Evolutionary conservation across 1,284 basidiomycete species (phyloP).

Genomic region (Trichosporon faecale): DNA sequence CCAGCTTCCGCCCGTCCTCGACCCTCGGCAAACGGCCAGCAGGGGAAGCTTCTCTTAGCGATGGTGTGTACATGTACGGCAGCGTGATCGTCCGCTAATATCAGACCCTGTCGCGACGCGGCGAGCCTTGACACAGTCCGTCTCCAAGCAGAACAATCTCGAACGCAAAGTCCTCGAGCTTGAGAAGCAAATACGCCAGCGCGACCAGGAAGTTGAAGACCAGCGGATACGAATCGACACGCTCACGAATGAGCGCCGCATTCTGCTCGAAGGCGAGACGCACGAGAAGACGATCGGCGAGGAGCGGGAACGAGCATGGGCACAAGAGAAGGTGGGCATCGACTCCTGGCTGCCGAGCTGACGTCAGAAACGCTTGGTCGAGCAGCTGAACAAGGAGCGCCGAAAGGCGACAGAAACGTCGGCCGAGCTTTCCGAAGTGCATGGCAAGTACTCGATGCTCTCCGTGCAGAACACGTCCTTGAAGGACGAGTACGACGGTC

Average conservation of each 20-base stretch:
- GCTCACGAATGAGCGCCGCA: slow-evolving; percentile 31
- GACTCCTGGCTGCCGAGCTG: neutral
- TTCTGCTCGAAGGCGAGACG: slow-evolving; percentile 32
- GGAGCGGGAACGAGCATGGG: slow-evolving; percentile 31
- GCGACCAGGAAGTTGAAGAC: slow-evolving; percentile 30
- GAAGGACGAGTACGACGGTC: slow-evolving; percentile 20
- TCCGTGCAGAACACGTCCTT: slow-evolving; percentile 22
- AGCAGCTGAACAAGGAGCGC: neutral
- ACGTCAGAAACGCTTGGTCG: slow-evolving; percentile 6
- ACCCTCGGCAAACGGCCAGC: slow-evolving; percentile 28
- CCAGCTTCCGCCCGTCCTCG: slow-evolving; percentile 16
- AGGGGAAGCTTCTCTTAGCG: slow-evolving; percentile 29
- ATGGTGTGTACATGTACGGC: slow-evolving; percentile 3
- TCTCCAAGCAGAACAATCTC: slow-evolving; percentile 23
- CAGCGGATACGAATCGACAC: slow-evolving; percentile 32
- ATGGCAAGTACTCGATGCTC: slow-evolving; percentile 28
- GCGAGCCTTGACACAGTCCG: slow-evolving; percentile 24
- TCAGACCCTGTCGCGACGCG: slow-evolving; percentile 24
- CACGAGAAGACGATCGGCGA: slow-evolving; percentile 29
- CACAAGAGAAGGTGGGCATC: slow-evolving; percentile 35
- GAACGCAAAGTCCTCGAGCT: slow-evolving; percentile 30
- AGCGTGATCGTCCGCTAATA: neutral
- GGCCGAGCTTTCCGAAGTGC: slow-evolving; percentile 22
- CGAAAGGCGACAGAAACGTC: neutral
- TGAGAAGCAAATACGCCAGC: slow-evolving; percentile 23